Conservation (phyloP, 2,329 filamentous ascomycete species). For the Bipolaris gigantea region DNA sequence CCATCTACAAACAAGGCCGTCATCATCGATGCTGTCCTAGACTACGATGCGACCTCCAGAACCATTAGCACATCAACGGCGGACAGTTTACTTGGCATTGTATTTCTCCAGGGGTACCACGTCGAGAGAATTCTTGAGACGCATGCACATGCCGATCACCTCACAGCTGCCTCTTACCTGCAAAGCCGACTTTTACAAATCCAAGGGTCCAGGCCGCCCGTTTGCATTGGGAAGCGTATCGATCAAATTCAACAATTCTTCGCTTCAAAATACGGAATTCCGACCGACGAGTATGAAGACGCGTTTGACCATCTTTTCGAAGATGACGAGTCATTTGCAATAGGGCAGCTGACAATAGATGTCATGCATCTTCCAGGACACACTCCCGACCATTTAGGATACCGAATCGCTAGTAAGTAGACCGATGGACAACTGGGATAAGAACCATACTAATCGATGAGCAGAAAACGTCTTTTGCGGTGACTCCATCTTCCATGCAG, state of each 20-base stretch:
- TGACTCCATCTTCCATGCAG: constrained; percentile 41
- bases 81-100: constrained; percentile 53
- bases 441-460: neutral
- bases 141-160: constrained; percentile 63
- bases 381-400: constrained; percentile 64
- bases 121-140: constrained; percentile 63
- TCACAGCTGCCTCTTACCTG: constrained; percentile 63
- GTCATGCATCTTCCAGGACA: constrained; percentile 63
- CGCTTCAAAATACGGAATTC: constrained; percentile 53
- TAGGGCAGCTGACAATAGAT: constrained; percentile 52
- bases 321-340: constrained; percentile 56
- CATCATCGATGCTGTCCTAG: constrained; percentile 65
- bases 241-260: constrained; percentile 56
- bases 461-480: constrained; percentile 42
- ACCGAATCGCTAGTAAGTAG: constrained; percentile 51
- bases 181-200: constrained; percentile 46
- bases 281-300: constrained; percentile 46
- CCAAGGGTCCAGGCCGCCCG: constrained; percentile 45
- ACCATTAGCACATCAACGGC: constrained; percentile 56
- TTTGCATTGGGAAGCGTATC: constrained; percentile 62
- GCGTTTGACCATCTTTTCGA: constrained; percentile 59
- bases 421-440: too few relatives aligned
- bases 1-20: constrained; percentile 52
- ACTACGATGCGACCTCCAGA: constrained; percentile 54
- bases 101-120: constrained; percentile 52